Evolutionary conservation across 805 yeast genomes (phyloP).

Genomic region (Cyberlindnera lachancei): DNA sequence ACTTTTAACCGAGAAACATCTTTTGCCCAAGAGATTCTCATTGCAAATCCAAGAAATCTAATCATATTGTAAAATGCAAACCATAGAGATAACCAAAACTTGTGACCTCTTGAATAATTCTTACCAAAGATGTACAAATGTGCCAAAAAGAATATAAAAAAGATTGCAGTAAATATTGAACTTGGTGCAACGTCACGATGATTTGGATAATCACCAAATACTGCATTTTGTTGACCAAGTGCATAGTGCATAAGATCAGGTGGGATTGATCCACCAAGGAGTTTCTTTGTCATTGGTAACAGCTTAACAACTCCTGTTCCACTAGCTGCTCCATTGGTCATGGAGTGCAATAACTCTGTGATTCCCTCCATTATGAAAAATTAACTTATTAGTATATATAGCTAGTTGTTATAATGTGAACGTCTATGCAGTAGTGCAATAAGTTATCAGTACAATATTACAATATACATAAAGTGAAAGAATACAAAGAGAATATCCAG

Average conservation of each 20-base stretch:
- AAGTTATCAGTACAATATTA: no score
- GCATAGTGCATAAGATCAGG: constrained; percentile 29
- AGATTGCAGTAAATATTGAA: constrained; percentile 48
- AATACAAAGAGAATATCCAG: no score
- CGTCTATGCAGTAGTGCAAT: no score
- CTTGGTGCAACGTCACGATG: constrained; percentile 50
- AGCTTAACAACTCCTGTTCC: constrained; percentile 42
- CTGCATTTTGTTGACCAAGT: constrained; percentile 34
- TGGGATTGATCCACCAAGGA: constrained; percentile 36
- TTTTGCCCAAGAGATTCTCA: constrained; percentile 54
- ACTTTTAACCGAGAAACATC: constrained; percentile 35
- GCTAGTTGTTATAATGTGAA: no score
- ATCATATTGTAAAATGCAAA: constrained; percentile 45
- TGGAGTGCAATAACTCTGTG: not conserved
- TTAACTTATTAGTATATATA: no score
- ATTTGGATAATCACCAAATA: constrained; percentile 61
- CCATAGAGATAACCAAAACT: constrained; percentile 47
- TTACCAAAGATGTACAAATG: constrained; percentile 40
- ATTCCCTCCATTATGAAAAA: constrained; percentile 1
- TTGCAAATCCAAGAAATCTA: constrained; percentile 50
- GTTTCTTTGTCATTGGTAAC: constrained; percentile 25
- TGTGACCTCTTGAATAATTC: constrained; percentile 50
- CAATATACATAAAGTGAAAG: no score
- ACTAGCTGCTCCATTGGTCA: constrained; percentile 37
- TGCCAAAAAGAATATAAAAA: constrained; percentile 38